Evolutionary conservation across 23 red algal genomes (phyloP).

Genomic region (Gracilaria domingensis): DNA sequence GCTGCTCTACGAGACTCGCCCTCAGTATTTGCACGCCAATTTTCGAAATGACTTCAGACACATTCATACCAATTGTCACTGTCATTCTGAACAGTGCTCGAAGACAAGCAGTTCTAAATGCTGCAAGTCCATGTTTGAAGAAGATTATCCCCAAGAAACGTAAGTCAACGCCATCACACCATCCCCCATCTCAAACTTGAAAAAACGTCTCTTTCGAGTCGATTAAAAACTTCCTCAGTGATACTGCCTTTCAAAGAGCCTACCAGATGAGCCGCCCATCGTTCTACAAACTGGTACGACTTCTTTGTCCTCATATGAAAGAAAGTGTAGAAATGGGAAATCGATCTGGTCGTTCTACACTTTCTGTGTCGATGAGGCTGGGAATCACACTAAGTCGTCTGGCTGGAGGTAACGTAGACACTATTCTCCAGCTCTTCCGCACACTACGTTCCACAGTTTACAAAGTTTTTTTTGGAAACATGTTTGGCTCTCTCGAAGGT

Average conservation of each 20-base stretch:
- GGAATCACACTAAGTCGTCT: slow-evolving; percentile 1
- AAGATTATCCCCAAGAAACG: too few species aligned
- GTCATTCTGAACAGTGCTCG: too few species aligned
- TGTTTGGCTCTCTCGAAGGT: background rate
- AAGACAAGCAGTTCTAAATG: too few species aligned
- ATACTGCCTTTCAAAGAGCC: background rate
- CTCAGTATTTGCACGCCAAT: too few species aligned
- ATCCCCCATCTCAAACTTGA: background rate
- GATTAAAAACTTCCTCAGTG: background rate
- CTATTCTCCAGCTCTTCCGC: background rate
- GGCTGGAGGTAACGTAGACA: background rate
- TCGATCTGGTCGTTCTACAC: background rate
- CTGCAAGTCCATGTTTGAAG: too few species aligned
- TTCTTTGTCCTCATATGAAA: background rate
- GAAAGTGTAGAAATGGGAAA: background rate
- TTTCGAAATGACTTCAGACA: too few species aligned
- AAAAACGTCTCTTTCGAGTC: slow-evolving; percentile 24
- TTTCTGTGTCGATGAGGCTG: background rate
- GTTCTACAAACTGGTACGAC: background rate
- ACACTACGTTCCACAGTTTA: slow-evolving; percentile 6
- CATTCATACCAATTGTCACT: too few species aligned
- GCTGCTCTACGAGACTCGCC: too few species aligned
- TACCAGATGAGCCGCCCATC: background rate
- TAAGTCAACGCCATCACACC: background rate
- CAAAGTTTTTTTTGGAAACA: slow-evolving; percentile 4